A percentile compares a stretch with the other conserved stretches of the same genome.
Evolutionary conservation across 2,329 filamentous ascomycete genomes (phyloP).

Genomic region (Lecanicillium sp.): DNA sequence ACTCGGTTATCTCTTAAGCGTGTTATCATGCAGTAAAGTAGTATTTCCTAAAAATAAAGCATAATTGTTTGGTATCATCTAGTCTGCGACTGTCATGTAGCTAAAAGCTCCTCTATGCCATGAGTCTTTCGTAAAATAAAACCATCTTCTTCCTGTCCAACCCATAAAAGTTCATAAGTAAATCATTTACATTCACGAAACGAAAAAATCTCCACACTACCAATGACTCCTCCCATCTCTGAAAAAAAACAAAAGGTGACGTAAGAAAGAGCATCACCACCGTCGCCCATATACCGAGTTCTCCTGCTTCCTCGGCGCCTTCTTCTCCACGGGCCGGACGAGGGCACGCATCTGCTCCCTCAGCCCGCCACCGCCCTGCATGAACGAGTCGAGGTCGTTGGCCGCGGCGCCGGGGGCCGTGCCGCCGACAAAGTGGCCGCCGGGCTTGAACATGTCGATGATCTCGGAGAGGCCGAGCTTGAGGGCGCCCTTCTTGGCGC

Average conservation of each 20-base stretch:
- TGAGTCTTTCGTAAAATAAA: not conserved
- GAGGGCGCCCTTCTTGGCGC: constrained; percentile 63
- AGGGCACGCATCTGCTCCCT: constrained; percentile 18
- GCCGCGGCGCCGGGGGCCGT: constrained; percentile 23
- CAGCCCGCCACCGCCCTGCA: constrained; percentile 8
- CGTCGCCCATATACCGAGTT: constrained; percentile 36
- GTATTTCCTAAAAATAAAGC: not conserved
- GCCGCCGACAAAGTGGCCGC: constrained; percentile 39
- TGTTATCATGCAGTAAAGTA: too few species aligned
- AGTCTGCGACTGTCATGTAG: not conserved
- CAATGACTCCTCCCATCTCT: too few species aligned
- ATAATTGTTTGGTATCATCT: not conserved
- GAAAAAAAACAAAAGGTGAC: not conserved
- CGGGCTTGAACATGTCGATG: constrained; percentile 76
- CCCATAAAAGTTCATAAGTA: too few species aligned
- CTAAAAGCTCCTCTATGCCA: not conserved
- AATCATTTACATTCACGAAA: not conserved
- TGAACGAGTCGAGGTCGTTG: constrained; percentile 5
- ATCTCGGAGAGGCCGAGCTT: constrained; percentile 94
- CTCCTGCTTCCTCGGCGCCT: constrained; percentile 28
- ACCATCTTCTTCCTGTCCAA: too few species aligned
- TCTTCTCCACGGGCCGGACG: constrained; percentile 24
- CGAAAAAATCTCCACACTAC: not conserved
- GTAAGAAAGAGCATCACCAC: constrained; percentile 26
- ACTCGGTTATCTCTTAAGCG: not conserved